Conservation (phyloP, 2,329 filamentous ascomycete species). For the Neofusicoccum laricinum region DNA sequence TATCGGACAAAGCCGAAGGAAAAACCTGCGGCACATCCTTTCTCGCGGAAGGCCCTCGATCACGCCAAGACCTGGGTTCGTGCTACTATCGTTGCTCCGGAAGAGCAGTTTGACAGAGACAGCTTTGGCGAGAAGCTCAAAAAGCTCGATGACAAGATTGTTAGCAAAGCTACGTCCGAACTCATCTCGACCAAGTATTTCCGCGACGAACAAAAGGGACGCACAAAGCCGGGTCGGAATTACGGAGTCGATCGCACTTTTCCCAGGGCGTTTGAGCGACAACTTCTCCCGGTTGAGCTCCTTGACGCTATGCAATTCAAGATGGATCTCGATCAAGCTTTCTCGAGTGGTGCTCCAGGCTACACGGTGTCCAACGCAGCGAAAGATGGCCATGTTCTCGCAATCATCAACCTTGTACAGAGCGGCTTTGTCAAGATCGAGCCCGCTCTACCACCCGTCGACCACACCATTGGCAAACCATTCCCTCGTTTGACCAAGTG, state of each 20-base stretch:
- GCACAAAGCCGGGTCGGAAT: constrained; percentile 57
- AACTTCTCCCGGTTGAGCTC: constrained; percentile 19
- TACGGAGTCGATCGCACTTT: constrained; percentile 63
- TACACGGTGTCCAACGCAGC: constrained; percentile 53
- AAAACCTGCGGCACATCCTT: neutral
- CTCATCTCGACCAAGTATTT: constrained; percentile 55
- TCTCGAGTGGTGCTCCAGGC: constrained; percentile 28
- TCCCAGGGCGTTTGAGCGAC: constrained; percentile 54
- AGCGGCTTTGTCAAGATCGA: constrained; percentile 55
- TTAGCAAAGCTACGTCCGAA: constrained; percentile 53
- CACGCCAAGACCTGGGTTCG: constrained; percentile 37
- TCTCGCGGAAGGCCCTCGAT: neutral
- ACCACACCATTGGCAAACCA: constrained; percentile 39
- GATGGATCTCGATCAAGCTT: constrained; percentile 55
- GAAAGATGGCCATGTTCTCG: constrained; percentile 65
- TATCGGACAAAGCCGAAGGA: neutral
- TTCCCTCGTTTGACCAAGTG: constrained; percentile 53
- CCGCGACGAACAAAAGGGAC: constrained; percentile 59
- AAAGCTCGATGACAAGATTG: constrained; percentile 28
- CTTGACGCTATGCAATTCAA: constrained; percentile 61
- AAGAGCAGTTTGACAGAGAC: constrained; percentile 37
- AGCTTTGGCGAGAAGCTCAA: constrained; percentile 41
- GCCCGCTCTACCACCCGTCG: constrained; percentile 57
- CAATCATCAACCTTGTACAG: constrained; percentile 63
- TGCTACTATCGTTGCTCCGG: constrained; percentile 43